Evolutionary conservation across 805 yeast genomes (phyloP).

Genomic region (Kregervanrija fluxuum): DNA sequence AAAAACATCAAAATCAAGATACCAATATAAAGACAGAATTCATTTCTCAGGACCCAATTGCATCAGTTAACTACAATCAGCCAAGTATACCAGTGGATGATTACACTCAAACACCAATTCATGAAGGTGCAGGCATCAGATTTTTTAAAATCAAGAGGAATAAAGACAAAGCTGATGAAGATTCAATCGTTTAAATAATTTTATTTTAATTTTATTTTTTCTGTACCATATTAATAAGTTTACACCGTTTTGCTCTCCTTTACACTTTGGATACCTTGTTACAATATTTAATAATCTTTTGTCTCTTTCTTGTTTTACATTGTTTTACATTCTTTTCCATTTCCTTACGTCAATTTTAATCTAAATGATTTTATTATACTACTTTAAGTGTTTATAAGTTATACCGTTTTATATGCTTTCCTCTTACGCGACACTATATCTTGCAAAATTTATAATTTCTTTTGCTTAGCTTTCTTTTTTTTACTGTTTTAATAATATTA

Average conservation of each 20-base stretch:
- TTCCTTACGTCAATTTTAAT: background rate
- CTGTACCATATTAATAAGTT: too few species aligned
- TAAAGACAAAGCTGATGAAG: constrained; percentile 35
- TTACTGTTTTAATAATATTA: too few species aligned
- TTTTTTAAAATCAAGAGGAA: constrained; percentile 68
- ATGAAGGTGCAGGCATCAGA: constrained; percentile 54
- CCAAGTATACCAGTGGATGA: background rate
- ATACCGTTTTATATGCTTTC: too few species aligned
- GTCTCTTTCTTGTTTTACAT: background rate
- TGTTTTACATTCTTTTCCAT: background rate
- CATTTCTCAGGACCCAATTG: constrained; percentile 6
- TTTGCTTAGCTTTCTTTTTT: too few species aligned
- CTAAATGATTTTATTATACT: background rate
- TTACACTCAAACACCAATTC: constrained; percentile 15
- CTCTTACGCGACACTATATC: too few species aligned
- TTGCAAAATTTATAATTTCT: too few species aligned
- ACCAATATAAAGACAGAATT: background rate
- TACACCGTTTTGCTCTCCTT: background rate
- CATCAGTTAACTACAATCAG: constrained; percentile 8
- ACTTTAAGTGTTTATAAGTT: background rate
- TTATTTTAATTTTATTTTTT: background rate
- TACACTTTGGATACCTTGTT: background rate
- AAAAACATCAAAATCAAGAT: constrained; percentile 34
- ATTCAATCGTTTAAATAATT: constrained; percentile 14
- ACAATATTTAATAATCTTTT: background rate